These are phyloP conservation scores for Papiliotrema terrestris DNA, from an alignment of 1,284 basidiomycete genomes.

Conservation along the genomic window DNA sequence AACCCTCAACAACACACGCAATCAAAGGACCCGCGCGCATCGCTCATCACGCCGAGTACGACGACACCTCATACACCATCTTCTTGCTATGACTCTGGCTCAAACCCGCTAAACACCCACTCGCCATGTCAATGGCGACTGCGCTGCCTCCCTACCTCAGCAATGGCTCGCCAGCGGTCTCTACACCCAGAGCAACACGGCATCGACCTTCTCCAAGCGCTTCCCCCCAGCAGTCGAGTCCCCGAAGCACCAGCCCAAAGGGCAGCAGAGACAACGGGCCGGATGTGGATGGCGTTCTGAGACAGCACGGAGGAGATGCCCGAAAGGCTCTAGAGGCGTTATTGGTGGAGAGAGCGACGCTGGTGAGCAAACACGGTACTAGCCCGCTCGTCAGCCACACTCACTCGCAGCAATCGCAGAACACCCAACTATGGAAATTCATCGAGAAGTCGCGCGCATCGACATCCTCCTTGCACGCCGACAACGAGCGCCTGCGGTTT, in stretches of 20 bases:
- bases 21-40: too few species aligned
- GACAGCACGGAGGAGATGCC: conserved; percentile 39
- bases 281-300: conserved; percentile 31
- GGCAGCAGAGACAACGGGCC: conserved; percentile 15
- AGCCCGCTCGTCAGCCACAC: neutral
- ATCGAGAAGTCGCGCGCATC: conserved; percentile 70
- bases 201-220: neutral
- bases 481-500: conserved; percentile 64
- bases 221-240: conserved; percentile 2
- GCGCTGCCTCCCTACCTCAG: neutral
- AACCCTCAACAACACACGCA: too few species aligned
- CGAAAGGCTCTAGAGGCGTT: conserved; percentile 67
- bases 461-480: conserved; percentile 34
- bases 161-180: neutral
- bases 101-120: neutral
- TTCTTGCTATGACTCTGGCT: too few species aligned
- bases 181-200: neutral
- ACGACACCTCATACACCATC: too few species aligned
- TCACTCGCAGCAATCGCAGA: conserved; percentile 61
- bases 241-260: conserved; percentile 10
- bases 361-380: conserved; percentile 48
- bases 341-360: conserved; percentile 68
- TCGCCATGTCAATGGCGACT: neutral
- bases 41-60: too few species aligned
- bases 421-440: conserved; percentile 84